Percentiles rank a stretch among this genome's conserved stretches.
Evolutionary conservation across 371 early-diverging fungal genomes (phyloP).

Genomic region (Neoconidiobolus thromboides): DNA sequence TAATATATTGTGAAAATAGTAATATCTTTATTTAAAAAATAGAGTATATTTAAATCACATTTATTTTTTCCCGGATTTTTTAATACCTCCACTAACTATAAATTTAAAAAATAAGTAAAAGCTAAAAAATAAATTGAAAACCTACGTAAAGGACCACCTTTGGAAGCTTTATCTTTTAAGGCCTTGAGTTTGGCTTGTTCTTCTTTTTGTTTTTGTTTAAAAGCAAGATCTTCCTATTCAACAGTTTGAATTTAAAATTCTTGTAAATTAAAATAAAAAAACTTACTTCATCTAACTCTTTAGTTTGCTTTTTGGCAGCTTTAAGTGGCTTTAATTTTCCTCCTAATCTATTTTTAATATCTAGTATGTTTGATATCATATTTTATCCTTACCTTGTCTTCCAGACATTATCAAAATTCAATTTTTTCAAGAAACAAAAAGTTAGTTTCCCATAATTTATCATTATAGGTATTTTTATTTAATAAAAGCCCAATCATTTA

Average conservation of each 20-base stretch:
- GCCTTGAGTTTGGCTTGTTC: slow-evolving; percentile 66
- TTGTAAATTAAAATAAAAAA: background rate
- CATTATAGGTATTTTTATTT: too few species aligned
- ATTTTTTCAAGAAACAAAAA: too few species aligned
- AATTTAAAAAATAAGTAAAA: background rate
- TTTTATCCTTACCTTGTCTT: too few species aligned
- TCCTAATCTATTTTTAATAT: slow-evolving; percentile 14
- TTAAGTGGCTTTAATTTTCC: slow-evolving; percentile 70
- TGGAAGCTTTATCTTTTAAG: slow-evolving; percentile 50
- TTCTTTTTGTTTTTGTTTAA: slow-evolving; percentile 66
- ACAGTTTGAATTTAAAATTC: background rate
- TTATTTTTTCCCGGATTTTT: slow-evolving; percentile 63
- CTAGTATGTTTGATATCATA: too few species aligned
- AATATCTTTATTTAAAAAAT: too few species aligned
- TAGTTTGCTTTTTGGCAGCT: slow-evolving; percentile 33
- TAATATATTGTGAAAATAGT: too few species aligned
- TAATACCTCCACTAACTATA: slow-evolving; percentile 47
- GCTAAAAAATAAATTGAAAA: slow-evolving; percentile 6
- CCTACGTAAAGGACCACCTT: slow-evolving; percentile 58
- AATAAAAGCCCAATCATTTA: too few species aligned
- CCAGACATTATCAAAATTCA: too few species aligned
- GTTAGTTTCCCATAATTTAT: too few species aligned
- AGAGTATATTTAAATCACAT: too few species aligned
- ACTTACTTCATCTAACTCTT: slow-evolving; percentile 39
- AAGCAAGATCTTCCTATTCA: slow-evolving; percentile 43